Base-by-base conservation (phyloP, 768 basidiomycete species). In the Phanerodontia chrysosporium region DNA sequence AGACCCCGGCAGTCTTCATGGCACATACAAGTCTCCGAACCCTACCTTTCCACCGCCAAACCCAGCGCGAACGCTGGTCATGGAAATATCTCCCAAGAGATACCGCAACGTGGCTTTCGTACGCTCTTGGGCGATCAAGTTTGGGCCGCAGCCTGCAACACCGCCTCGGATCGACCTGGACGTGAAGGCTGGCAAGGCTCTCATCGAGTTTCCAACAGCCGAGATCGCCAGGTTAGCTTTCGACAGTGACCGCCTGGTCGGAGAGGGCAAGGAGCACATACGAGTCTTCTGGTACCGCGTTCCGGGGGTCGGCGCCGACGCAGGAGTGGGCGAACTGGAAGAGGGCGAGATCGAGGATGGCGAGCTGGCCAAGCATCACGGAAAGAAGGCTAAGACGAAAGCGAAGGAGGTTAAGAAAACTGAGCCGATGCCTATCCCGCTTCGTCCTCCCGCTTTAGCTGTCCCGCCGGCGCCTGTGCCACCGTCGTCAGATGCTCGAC, bases 311-410 rank as follows among this genome's bases (percentile, higher is more conserved):
- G 46, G 57, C 0, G 58, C 55, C 6, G 45, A 39, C 25, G 51
- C 58, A 16, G 44, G 45, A 13, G 45, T 49, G 3, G 30, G 58
- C 9, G 69, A 70, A 35, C 32, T 69, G 4, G 69, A 69, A 44
- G 69, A 70, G 21, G 67, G 69, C 12, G 69, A 70, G 54, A 66
- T 70, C 21, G 67, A 65, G 45, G 69, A 69, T 27, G 66, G 62
- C 5, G 66, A 67, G 35, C 45, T 64, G 2, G 49, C 29, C 6
- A 45, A 62, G 13, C 44, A 55, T 21, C 21, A 30, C 10, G 54
- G 25, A 2, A 49, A 53, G 45, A 49, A 14, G n/a, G 21, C 0
- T 39, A 42, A 42, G 39, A 7, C 32, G 21, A 62, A 64, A 48
- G 24, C 56, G 39, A 57, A 58, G 51, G 63, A 62, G 60, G 59